Conservation (phyloP, 2,329 filamentous ascomycete genomes). For the Capronia epimyces region DNA sequence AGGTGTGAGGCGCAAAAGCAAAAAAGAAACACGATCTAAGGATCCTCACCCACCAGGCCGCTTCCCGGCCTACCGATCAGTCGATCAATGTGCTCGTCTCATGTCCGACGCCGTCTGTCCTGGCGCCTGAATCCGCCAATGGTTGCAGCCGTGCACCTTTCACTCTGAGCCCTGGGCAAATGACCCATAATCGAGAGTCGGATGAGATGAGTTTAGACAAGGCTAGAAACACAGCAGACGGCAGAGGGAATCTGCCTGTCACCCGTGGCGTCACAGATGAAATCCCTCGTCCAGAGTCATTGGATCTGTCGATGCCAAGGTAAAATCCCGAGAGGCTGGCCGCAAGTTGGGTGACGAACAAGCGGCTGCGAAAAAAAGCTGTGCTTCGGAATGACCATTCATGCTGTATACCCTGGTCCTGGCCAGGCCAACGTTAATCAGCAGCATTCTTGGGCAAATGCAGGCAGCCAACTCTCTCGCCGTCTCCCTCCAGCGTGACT, state of each 20-base stretch:
- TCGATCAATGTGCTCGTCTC: constrained; percentile 22
- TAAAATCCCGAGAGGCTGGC: constrained; percentile 1
- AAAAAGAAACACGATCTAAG: constrained; percentile 24
- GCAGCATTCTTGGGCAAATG: constrained; percentile 5
- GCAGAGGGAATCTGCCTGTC: background rate
- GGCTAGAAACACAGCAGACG: constrained; percentile 13
- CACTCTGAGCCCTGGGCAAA: background rate
- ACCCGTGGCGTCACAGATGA: constrained; percentile 1
- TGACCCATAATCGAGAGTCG: background rate
- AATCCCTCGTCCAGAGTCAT: constrained; percentile 6
- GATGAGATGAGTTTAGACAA: background rate
- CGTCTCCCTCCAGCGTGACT: background rate
- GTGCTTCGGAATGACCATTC: constrained; percentile 13
- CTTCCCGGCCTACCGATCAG: constrained; percentile 18
- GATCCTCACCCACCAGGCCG: constrained; percentile 18
- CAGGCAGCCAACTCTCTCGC: constrained; percentile 9
- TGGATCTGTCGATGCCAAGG: constrained; percentile 2
- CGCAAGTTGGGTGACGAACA: constrained; percentile 10
- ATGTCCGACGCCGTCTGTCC: constrained; percentile 21
- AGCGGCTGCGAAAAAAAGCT: constrained; percentile 1
- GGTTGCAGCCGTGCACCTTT: constrained; percentile 2
- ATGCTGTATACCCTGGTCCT: background rate
- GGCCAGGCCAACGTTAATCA: background rate
- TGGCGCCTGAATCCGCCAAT: constrained; percentile 21
- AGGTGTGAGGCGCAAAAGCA: constrained; percentile 24